Base-by-base conservation (phyloP, 257 asterid species). In the Thymus mandschuricus region DNA sequence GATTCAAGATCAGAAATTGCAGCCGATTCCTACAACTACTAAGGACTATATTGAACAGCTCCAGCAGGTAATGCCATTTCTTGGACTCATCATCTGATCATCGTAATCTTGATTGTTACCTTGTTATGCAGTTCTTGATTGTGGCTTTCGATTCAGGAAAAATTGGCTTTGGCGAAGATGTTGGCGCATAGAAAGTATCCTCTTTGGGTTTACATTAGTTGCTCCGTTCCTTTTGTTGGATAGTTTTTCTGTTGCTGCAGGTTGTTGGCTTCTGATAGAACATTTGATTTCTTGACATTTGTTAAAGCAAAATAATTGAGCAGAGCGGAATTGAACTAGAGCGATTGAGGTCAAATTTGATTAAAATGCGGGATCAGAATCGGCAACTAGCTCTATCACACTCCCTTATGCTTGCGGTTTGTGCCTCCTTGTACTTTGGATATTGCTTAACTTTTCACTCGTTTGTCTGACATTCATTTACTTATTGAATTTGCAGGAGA, bases 111-210 rank as follows among this genome's bases (percentile, higher is more conserved):
- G 40, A 48, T 64, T 27, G 48, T 68, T 1, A 35, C 55, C 27
- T 70, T 34, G 60, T 30, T 64, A 8, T 7, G 49, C 49, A 44
- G 44, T 40, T 61, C 43, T 73, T 78, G 55, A 72, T 28, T 76
- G 52, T 27, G 70, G 31, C 8, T 57, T 75, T 65, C 75, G 50
- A 50, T 74, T 64, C 78, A 92, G 98, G 96, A 88, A 70, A 85
- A 88, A 75, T 7, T 71, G 84, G 77, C 88, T 50, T 77, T 92
- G 60, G 61, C 34, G 76, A 83, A 84, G 81, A 78, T 88, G 70
- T 38, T 92, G 81, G 89, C 78, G 10, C 96, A 89, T 60, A 83
- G 89, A 83, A 81, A 85, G 98, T 89, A 89, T 86, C 91, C 90
- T 84, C 73, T 74, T 60, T 71, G 10, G 64, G 61, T 51, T 28